These are phyloP conservation scores for Pichia kluyveri DNA, from an alignment of 805 yeast species.

Conservation along the genomic window DNA sequence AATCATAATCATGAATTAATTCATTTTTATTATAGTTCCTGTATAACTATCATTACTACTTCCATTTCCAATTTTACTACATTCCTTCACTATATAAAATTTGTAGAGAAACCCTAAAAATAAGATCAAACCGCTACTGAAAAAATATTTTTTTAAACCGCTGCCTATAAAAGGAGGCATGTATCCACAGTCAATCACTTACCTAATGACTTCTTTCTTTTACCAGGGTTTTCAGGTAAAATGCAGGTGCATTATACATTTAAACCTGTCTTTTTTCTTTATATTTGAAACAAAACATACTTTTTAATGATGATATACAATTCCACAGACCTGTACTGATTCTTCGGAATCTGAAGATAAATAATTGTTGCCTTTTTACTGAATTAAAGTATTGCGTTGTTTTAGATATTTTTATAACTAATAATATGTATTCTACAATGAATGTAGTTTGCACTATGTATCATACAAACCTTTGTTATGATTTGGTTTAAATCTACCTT, in stretches of 20 bases:
- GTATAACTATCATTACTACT: neutral
- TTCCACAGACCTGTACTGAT: constrained; percentile 57
- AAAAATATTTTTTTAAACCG: no score
- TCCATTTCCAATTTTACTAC: neutral
- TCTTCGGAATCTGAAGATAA: constrained; percentile 22
- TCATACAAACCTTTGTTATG: no score
- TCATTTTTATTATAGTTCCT: no score
- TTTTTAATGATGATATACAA: constrained; percentile 32
- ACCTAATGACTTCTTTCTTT: no score
- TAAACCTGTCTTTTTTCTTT: no score
- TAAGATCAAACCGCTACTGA: no score
- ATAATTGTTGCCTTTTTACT: constrained; percentile 20
- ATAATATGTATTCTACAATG: no score
- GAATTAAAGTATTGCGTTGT: constrained; percentile 1
- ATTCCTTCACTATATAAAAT: neutral
- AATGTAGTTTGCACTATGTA: no score
- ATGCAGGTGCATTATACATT: neutral
- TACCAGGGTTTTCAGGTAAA: neutral
- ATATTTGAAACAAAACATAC: neutral
- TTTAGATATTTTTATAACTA: neutral
- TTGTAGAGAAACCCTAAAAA: no score
- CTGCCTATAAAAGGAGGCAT: no score
- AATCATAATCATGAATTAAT: neutral
- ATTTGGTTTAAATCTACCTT: no score
- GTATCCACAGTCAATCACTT: no score